Percentiles rank a stretch among this genome's conserved stretches.
Evolutionary conservation across 768 basidiomycete genomes (phyloP).

Genomic region (Gymnopilus junonius): DNA sequence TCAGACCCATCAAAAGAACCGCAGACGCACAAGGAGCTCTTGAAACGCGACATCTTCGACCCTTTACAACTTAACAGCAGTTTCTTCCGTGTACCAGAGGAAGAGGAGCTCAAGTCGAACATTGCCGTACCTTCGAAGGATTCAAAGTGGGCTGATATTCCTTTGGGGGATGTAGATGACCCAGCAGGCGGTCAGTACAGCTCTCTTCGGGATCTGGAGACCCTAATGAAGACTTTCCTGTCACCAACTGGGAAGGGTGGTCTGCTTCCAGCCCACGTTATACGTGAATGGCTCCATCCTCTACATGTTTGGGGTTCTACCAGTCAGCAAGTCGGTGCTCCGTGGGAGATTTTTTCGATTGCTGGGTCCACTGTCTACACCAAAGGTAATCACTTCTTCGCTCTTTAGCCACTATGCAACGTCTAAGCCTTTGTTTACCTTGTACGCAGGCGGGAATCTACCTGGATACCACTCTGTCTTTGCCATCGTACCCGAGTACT

Average conservation of each 20-base stretch:
- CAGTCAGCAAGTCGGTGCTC: slow-evolving; percentile 41
- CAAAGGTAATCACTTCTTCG: slow-evolving; percentile 29
- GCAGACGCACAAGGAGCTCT: slow-evolving; percentile 43
- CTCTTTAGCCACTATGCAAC: slow-evolving; percentile 3
- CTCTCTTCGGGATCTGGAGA: slow-evolving; percentile 49
- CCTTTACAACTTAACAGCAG: slow-evolving; percentile 49
- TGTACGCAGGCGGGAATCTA: slow-evolving; percentile 40
- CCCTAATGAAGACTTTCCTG: slow-evolving; percentile 48
- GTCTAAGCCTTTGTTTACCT: not conserved
- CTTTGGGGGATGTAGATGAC: slow-evolving; percentile 43
- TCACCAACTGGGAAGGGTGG: slow-evolving; percentile 40
- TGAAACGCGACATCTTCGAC: slow-evolving; percentile 53
- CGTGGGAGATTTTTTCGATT: slow-evolving; percentile 46
- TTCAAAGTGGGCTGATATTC: slow-evolving; percentile 42
- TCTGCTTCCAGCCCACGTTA: slow-evolving; percentile 34
- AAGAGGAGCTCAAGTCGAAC: slow-evolving; percentile 30
- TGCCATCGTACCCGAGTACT: slow-evolving; percentile 40
- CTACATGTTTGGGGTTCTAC: slow-evolving; percentile 41
- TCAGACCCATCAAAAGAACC: slow-evolving; percentile 27
- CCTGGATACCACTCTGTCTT: slow-evolving; percentile 45
- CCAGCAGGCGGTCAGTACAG: slow-evolving; percentile 55
- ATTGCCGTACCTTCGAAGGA: slow-evolving; percentile 44
- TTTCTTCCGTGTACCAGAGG: slow-evolving; percentile 44
- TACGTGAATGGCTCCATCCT: slow-evolving; percentile 49
- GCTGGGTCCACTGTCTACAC: slow-evolving; percentile 35